Base-by-base conservation (phyloP, 768 basidiomycete genomes). In the Neoboletus magnificus region DNA sequence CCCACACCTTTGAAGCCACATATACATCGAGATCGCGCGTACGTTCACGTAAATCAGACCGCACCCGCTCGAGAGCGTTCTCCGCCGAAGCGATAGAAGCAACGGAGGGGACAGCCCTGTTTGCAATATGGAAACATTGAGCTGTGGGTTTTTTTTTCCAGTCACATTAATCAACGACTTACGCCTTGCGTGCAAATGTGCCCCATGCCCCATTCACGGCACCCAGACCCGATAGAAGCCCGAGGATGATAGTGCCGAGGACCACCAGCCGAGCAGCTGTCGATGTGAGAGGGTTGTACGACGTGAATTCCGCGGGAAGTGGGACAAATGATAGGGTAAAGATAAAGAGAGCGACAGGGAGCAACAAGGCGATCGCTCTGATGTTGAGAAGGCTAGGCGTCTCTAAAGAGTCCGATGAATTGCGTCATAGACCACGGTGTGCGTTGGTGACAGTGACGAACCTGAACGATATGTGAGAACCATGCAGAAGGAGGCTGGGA, bases 151-250 rank as follows among this genome's bases (percentile, higher is more conserved):
- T 53, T 22, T 48, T 53, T 37, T 57, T 45, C 35, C 32, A 13
- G 47, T 53, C 57, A 50, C 48, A 61, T 54, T 46, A 53, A 66
- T 58, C 44, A 35, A 54, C n/a, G 46, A 66, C 69, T 56, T 60
- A 70, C 69, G 59, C 59, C 57, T 50, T 50, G 44, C 55, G 62
- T 36, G 55, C 27, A 62, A 70, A 66, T 46, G 52, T 50, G 10
- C 61, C 72, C 87, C 88, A 89, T 0, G 83, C 79, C 44, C 81
- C 85, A 58, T 79, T 83, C 46, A 88, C 76, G 4, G 89, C 85
- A 58, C 90, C 90, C 57, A 90, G 87, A 0, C 91, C 91, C 1
- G 91, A 90, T 6, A 93, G 76, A 3, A 85, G 66, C 6, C 91
- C 91, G n/a, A 93, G 83, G 53, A 91, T 80, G 30, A 85, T 76